These are phyloP conservation scores for Secale cereale DNA, from an alignment of 176 grass and related monocot genomes.

Conservation along the genomic window DNA sequence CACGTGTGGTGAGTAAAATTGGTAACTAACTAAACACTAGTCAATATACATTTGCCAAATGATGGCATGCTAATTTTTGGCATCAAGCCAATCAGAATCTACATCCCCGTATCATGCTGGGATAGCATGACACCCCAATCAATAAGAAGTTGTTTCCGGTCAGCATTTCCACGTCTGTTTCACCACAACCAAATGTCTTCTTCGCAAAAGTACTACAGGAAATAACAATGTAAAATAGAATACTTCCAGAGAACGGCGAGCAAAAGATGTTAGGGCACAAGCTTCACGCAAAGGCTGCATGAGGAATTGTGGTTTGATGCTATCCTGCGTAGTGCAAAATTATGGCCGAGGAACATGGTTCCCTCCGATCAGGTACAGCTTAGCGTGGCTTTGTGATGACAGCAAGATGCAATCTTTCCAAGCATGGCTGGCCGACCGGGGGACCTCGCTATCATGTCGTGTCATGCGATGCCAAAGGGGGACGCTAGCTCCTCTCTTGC, in stretches of 20 bases:
- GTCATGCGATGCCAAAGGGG: neutral
- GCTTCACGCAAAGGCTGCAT: no score
- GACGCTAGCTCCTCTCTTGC: neutral
- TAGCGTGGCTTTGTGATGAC: neutral
- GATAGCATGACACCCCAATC: no score
- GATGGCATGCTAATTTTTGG: no score
- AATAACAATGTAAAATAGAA: neutral
- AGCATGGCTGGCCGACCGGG: neutral
- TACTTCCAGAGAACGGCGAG: neutral
- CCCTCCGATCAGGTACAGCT: neutral
- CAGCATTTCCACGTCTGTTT: no score
- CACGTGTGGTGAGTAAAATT: no score
- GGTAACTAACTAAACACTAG: no score
- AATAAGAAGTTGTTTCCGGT: no score
- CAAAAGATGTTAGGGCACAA: neutral
- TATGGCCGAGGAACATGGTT: constrained; percentile 17
- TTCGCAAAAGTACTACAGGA: neutral
- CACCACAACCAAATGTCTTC: no score
- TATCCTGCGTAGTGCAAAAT: neutral
- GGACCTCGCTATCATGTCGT: constrained; percentile 18
- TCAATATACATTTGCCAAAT: no score
- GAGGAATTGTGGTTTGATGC: neutral
- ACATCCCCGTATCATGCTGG: no score
- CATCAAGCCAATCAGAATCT: no score
- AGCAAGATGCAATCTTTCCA: constrained; percentile 4